A percentile compares a stretch with the other conserved stretches of the same genome.
These are phyloP conservation scores for Colletotrichum godetiae DNA, from an alignment of 2,329 filamentous ascomycete genomes.

Conservation along the genomic window DNA sequence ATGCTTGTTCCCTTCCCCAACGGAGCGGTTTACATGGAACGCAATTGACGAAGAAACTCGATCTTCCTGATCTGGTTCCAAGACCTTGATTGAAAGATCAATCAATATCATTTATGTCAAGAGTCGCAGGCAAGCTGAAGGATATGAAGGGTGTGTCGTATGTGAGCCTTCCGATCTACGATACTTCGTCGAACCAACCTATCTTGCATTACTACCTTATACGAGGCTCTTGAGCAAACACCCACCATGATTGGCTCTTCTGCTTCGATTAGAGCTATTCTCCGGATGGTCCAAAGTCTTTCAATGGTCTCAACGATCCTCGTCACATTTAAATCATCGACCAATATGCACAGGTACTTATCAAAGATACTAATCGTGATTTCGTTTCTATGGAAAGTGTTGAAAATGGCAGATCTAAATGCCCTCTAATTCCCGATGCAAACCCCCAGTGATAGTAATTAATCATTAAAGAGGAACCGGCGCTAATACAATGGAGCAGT, in stretches of 20 bases:
- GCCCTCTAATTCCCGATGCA: neutral
- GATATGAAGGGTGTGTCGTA: neutral
- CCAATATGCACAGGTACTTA: neutral
- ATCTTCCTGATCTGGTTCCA: neutral
- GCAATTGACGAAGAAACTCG: neutral
- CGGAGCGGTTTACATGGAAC: neutral
- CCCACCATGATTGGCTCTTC: neutral
- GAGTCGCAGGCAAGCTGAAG: neutral
- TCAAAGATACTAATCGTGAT: neutral
- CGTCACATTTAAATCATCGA: neutral
- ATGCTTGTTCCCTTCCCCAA: neutral
- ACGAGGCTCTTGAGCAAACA: neutral
- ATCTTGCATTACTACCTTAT: neutral
- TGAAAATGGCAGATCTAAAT: neutral
- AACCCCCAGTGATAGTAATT: neutral
- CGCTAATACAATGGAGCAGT: neutral
- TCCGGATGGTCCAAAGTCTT: neutral
- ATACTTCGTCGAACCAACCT: neutral
- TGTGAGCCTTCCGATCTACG: neutral
- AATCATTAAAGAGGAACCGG: neutral
- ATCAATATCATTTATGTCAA: neutral
- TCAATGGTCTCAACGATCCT: neutral
- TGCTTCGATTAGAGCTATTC: neutral
- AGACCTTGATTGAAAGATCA: neutral
- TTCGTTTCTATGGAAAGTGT: slow-evolving; percentile 11